Conservation (phyloP, 768 basidiomycete species). For the Chalciporus sphaerocephalus region DNA sequence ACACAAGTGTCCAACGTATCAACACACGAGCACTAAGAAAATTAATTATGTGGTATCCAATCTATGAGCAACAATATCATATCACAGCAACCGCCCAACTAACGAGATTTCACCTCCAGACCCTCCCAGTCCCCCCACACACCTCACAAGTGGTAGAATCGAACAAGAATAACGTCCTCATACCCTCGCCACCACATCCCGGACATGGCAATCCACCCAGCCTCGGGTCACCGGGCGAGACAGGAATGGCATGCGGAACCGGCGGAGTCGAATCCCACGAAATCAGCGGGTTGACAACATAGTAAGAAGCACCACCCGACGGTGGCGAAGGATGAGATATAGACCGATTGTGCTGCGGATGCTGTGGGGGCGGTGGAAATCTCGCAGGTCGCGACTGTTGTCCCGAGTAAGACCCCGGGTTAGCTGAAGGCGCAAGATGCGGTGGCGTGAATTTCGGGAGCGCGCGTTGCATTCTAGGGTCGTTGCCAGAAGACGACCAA, state of each 20-base stretch:
- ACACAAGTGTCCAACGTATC: no score
- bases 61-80: neutral
- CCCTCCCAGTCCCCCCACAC: constrained; percentile 65
- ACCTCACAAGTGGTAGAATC: constrained; percentile 48
- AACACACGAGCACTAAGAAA: no score
- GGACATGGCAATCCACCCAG: constrained; percentile 65
- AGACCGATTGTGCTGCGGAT: constrained; percentile 16
- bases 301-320: constrained; percentile 16
- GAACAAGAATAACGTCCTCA: constrained; percentile 48
- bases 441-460: constrained; percentile 25
- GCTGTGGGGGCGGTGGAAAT: constrained; percentile 3
- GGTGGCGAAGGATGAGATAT: constrained; percentile 15
- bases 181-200: constrained; percentile 60
- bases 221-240: constrained; percentile 62
- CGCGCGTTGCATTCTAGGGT: constrained; percentile 28
- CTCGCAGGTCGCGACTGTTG: neutral
- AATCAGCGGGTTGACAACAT: constrained; percentile 23
- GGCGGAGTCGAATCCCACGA: constrained; percentile 20
- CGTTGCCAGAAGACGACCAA: constrained; percentile 28
- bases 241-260: constrained; percentile 41
- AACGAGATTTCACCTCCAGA: constrained; percentile 39
- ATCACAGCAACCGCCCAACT: no score
- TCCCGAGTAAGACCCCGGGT: neutral
- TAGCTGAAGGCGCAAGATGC: constrained; percentile 10
- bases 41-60: constrained; percentile 10